Conservation (phyloP, 176 grass and related monocot genomes). For the Phyllostachys edulis region DNA sequence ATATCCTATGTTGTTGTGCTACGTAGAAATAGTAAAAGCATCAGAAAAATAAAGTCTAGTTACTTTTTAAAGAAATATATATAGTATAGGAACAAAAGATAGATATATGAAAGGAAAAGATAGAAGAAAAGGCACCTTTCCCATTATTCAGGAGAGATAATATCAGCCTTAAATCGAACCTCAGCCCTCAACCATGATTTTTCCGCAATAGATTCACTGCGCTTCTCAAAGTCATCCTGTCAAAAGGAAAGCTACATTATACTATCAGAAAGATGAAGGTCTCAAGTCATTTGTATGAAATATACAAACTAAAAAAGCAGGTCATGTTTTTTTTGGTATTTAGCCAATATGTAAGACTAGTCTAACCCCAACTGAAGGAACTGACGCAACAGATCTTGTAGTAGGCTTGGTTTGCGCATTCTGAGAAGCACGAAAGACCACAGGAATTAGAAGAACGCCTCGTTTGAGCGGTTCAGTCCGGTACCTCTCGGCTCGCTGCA, state of each 20-base stretch:
- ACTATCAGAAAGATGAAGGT: conserved; percentile 17
- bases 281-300: neutral
- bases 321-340: conserved; percentile 19
- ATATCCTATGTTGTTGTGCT: conserved; percentile 8
- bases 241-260: conserved; percentile 25
- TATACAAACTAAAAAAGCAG: conserved; percentile 16
- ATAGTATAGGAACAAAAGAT: neutral
- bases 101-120: conserved; percentile 19
- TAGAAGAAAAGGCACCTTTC: conserved; percentile 71
- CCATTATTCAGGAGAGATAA: conserved; percentile 88
- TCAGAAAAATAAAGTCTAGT: conserved; percentile 11
- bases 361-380: conserved; percentile 75
- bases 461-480: conserved; percentile 75
- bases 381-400: conserved; percentile 47
- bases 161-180: conserved; percentile 88
- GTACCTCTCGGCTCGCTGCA: conserved; percentile 84
- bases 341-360: conserved; percentile 22
- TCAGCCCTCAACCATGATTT: conserved; percentile 80
- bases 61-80: neutral
- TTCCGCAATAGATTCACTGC: conserved; percentile 65
- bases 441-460: conserved; percentile 86
- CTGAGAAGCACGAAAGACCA: conserved; percentile 80
- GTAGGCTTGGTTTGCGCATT: conserved; percentile 48
- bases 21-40: conserved; percentile 11
- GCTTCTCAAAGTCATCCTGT: conserved; percentile 89